Percentiles rank a stretch among this genome's conserved stretches.
Conservation (phyloP, 176 grass and related monocot species). For the Pharus latifolius region DNA sequence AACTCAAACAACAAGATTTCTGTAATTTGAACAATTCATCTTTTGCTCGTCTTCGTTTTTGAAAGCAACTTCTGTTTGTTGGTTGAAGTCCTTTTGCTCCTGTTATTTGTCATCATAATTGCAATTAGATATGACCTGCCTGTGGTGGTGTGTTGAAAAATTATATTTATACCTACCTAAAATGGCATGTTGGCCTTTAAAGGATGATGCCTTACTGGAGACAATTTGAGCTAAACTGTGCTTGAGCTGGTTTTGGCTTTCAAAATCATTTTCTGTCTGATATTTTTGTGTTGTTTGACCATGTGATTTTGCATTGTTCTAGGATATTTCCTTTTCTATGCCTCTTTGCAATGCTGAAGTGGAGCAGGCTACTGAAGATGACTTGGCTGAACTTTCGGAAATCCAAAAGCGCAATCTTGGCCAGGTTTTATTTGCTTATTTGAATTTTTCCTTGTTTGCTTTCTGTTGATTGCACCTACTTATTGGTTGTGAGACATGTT, state of each 20-base stretch:
- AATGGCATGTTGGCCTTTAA: background rate
- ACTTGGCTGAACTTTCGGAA: constrained; percentile 80
- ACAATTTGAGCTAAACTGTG: background rate
- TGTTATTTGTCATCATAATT: background rate
- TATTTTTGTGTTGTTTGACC: constrained; percentile 15
- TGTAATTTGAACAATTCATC: background rate
- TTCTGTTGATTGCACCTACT: background rate
- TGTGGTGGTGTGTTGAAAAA: too few relatives aligned
- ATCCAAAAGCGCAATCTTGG: constrained; percentile 73
- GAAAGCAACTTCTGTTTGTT: background rate
- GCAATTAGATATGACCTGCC: background rate
- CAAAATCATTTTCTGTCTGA: background rate
- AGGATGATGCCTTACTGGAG: background rate
- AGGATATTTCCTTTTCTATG: constrained; percentile 75
- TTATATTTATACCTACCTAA: too few relatives aligned
- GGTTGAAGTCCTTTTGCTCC: background rate
- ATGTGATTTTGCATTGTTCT: constrained; percentile 13
- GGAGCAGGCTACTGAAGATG: constrained; percentile 68
- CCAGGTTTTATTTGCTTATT: constrained; percentile 40
- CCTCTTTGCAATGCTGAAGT: constrained; percentile 71
- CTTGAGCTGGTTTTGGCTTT: background rate
- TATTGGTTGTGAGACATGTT: background rate
- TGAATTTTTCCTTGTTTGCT: background rate
- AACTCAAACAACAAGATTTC: background rate
- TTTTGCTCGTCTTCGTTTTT: background rate